Evolutionary conservation across 2,329 filamentous ascomycete species (phyloP), one percentile per base, ranked within the genome.

Genomic region (Nigrospora osmanthi): DNA sequence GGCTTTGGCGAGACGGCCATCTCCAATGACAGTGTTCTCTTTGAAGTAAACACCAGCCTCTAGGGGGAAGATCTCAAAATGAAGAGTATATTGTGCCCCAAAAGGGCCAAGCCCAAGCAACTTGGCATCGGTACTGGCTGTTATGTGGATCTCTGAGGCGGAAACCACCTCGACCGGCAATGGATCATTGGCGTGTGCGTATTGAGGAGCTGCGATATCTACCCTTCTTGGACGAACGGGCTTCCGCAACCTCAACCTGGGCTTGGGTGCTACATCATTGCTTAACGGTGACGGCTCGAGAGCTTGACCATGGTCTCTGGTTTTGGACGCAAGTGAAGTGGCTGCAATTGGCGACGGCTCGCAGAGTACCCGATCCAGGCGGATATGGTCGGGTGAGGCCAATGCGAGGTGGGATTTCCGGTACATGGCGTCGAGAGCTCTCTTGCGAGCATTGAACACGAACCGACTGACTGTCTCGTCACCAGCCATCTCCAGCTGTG

Each of bases 11-110:
- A 83, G 54, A 1, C 65, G 59, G 2, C 79, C 78, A 50, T 68
- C 71, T 9, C 80, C 81, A 38, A 84, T 62, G 28, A 83, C 57
- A 1, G 79, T 83, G 43, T 67, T 73, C 48, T 74, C 69, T 44
- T 83, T 79, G 43, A 84, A 83, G 58, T 72, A 83, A 0, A 76
- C 69, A 3, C 72, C 73, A 7, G 60, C 54, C 35, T 75, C 71
- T 30, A 84, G 61, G 15, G 80, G 79, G 43, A 81, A 80, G 5
- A 78, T 60, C 38, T 83, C 78, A 49, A 85, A 85, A 54, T 84
- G 73, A 32, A 75, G 70, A 0, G 78, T 76, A 55, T 83, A 84
- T 19, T 71, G 68, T 2, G 76, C 78, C 1, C 80, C 80, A 55
- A 78, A 81, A 1, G 78, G 76, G 0, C 75, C 78, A 9, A 85